Percentiles rank a stretch among this genome's conserved stretches.
phyloP scores from a whole-genome alignment of 192 early-diverging fungal species.

The Coemansia sp. region DNA sequence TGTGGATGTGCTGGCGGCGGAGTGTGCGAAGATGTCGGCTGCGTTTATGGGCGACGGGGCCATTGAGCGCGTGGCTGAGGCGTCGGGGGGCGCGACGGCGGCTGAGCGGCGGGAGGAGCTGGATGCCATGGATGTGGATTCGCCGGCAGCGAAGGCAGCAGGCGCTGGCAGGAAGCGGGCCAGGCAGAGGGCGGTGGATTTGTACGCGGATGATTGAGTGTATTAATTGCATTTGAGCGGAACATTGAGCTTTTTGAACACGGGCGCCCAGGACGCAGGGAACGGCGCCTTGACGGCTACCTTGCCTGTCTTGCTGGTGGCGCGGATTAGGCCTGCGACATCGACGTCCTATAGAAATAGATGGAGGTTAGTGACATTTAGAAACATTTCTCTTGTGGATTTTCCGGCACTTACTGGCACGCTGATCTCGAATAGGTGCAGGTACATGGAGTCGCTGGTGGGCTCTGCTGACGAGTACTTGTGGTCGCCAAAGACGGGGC shows the following conservation, averaged over 20 bases:
- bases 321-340: neutral
- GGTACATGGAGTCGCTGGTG: constrained; percentile 9
- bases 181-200: constrained; percentile 7
- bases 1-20: neutral
- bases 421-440: constrained; percentile 20
- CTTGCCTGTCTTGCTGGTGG: neutral
- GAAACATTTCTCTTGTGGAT: neutral
- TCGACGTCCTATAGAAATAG: constrained; percentile 9
- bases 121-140: constrained; percentile 1
- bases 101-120: neutral
- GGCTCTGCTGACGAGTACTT: constrained; percentile 6
- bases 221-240: neutral
- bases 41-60: neutral
- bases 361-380: neutral
- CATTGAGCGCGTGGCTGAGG: neutral
- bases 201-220: constrained; percentile 12
- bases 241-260: constrained; percentile 19
- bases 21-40: neutral
- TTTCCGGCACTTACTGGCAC: constrained; percentile 14
- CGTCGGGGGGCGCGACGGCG: neutral
- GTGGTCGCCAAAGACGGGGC: constrained; percentile 31
- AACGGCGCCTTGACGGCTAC: constrained; percentile 28
- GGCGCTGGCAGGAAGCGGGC: constrained; percentile 9
- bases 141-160: neutral
- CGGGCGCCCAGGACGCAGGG: constrained; percentile 22